These are phyloP conservation scores for Euphorbia neoarborescens DNA, from an alignment of 441 rosid species.

Conservation along the genomic window DNA sequence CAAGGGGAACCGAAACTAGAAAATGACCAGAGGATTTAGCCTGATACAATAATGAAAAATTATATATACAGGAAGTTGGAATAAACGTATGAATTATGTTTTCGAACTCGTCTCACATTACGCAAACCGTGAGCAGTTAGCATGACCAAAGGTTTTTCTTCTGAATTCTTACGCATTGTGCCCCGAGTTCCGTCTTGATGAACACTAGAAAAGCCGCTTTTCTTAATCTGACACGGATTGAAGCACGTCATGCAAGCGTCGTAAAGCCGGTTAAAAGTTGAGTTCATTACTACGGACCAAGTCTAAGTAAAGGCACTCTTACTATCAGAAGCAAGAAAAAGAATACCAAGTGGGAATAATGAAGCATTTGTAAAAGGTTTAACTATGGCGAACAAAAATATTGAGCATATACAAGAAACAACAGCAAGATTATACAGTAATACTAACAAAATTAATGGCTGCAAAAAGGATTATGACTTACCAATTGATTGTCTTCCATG, in stretches of 20 bases:
- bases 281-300: neutral
- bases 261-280: neutral
- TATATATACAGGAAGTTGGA: neutral
- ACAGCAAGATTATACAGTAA: neutral
- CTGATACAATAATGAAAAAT: constrained; percentile 21
- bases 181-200: neutral
- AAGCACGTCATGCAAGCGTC: neutral
- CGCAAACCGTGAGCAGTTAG: constrained; percentile 3
- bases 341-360: neutral
- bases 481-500: neutral
- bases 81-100: neutral
- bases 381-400: neutral
- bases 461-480: neutral
- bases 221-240: constrained; percentile 12
- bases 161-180: neutral
- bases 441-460: neutral
- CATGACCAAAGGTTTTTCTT: neutral
- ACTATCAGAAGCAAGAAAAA: neutral
- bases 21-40: constrained; percentile 32
- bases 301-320: neutral
- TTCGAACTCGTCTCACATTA: constrained; percentile 9
- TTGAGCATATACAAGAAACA: neutral
- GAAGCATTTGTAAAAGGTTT: neutral
- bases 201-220: neutral
- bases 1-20: constrained; percentile 35